These are phyloP conservation scores for Cyberlindnera euphorbiiphila DNA, from an alignment of 805 yeast genomes.

Conservation along the genomic window DNA sequence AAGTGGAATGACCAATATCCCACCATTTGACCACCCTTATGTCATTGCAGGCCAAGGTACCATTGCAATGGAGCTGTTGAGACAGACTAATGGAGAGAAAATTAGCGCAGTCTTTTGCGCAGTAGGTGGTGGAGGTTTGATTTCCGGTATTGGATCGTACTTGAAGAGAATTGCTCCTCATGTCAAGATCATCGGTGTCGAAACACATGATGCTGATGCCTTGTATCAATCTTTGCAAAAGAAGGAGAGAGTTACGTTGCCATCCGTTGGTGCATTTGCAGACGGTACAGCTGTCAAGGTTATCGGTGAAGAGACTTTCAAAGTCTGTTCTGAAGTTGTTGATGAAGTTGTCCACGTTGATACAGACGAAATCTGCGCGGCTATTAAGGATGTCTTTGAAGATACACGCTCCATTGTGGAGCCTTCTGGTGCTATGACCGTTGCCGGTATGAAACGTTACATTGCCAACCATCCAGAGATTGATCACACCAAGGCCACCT, in stretches of 20 bases:
- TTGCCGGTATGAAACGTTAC: slow-evolving; percentile 90
- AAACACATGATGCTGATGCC: slow-evolving; percentile 95
- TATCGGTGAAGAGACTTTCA: slow-evolving; percentile 88
- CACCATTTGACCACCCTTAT: slow-evolving; percentile 98
- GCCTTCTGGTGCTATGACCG: slow-evolving; percentile 96
- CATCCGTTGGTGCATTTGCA: slow-evolving; percentile 91
- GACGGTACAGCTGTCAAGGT: slow-evolving; percentile 96
- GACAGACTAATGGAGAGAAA: slow-evolving; percentile 77
- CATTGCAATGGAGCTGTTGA: slow-evolving; percentile 84
- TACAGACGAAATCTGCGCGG: slow-evolving; percentile 96
- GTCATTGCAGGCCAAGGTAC: slow-evolving; percentile 99
- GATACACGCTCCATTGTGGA: slow-evolving; percentile 93
- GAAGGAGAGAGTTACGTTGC: slow-evolving; percentile 52
- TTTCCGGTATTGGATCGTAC: slow-evolving; percentile 88
- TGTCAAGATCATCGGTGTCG: slow-evolving; percentile 92
- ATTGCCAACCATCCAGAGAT: slow-evolving; percentile 63
- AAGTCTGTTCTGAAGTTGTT: slow-evolving; percentile 71
- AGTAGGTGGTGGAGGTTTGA: slow-evolving; percentile 96
- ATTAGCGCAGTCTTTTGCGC: slow-evolving; percentile 87
- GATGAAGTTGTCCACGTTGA: slow-evolving; percentile 83
- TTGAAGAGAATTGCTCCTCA: slow-evolving; percentile 97
- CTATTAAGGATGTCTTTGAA: slow-evolving; percentile 93
- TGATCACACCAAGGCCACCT: slow-evolving; percentile 65
- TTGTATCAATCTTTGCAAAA: slow-evolving; percentile 63
- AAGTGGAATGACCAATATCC: slow-evolving; percentile 80